Evolutionary conservation across 1,284 basidiomycete species (phyloP), one percentile per base, ranked within the genome.

Genomic region (Cystobasidium sp.): DNA sequence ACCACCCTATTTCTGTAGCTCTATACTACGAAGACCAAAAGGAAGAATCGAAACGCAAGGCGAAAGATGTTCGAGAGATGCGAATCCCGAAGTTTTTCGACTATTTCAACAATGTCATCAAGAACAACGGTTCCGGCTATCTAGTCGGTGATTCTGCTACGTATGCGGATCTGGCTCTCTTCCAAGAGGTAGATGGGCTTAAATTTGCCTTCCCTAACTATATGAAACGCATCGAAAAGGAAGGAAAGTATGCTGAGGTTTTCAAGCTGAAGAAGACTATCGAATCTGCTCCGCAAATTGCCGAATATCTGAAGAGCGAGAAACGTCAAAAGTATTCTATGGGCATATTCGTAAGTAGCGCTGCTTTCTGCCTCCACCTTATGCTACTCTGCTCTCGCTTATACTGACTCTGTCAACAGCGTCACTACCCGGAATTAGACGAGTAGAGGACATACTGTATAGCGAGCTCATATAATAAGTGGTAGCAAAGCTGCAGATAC

Each of bases 1-100:
- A 85, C 76, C 85, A 85, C 76, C 84, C 85, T 0, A 76, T 85
- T 63, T 80, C 82, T 10, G 55, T 66, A 5, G 75, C 70, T 20
- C 75, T 81, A 22, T 85, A 84, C 80, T 86, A 87, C 82, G 86
- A 87, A 74, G 84, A 87, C n/a, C 86, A 87, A 80, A 84, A 83
- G 75, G 76, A 78, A 0, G 84, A 83, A 63, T 78, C 84, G 1
- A 63, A 76, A 39, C 77, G 79, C 9, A 79, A 81, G 5, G 82
- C 86, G 10, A 79, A 81, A 53, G 82, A 83, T 51, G 84, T 86
- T 78, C 82, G 85, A 24, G 74, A 78, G 53, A 76, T 77, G 5
- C 84, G 87, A 46, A 77, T 87, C 31, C 86, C 86, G 59, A 86
- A 85, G 77, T 87, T 85, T 80, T 78, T 87, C 68, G 74, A 75